Conservation (phyloP, 2,329 filamentous ascomycete genomes). For the Amesomyces nigricolor region DNA sequence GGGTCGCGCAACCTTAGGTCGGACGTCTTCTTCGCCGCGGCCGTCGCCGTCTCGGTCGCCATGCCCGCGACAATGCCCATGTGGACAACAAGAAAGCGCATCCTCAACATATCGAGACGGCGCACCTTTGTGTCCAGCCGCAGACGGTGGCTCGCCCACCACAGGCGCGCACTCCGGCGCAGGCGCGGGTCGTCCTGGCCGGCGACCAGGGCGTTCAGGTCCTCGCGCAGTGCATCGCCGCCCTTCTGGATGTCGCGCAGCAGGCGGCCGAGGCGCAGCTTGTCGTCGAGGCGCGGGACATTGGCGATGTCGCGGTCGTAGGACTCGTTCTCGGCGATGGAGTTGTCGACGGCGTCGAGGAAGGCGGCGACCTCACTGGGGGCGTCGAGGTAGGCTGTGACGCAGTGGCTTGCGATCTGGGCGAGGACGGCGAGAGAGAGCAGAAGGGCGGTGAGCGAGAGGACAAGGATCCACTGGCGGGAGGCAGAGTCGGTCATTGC, state of each 20-base stretch:
- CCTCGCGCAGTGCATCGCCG: constrained; percentile 56
- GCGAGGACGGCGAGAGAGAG: constrained; percentile 50
- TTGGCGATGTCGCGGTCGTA: constrained; percentile 56
- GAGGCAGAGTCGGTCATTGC: constrained; percentile 46
- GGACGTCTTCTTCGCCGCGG: constrained; percentile 32
- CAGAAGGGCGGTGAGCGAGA: constrained; percentile 52
- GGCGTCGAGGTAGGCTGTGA: constrained; percentile 51
- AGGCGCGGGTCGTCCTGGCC: constrained; percentile 40
- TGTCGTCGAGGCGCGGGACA: constrained; percentile 55
- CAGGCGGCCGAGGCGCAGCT: constrained; percentile 52
- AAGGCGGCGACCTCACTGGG: constrained; percentile 54
- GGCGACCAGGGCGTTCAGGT: constrained; percentile 48
- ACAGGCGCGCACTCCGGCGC: constrained; percentile 44
- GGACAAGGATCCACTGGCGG: constrained; percentile 52
- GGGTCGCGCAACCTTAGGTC: constrained; percentile 27
- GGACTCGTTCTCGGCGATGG: constrained; percentile 57
- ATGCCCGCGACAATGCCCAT: constrained; percentile 51
- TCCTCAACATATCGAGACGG: constrained; percentile 55
- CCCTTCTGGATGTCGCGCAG: constrained; percentile 57
- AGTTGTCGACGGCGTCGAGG: constrained; percentile 56
- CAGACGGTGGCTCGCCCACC: constrained; percentile 53
- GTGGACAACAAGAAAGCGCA: constrained; percentile 60
- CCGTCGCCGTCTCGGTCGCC: constrained; percentile 33
- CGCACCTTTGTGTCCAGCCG: constrained; percentile 53
- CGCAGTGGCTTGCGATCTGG: constrained; percentile 48